Conservation (phyloP, 768 basidiomycete genomes). For the Phaeotremella fagi region DNA sequence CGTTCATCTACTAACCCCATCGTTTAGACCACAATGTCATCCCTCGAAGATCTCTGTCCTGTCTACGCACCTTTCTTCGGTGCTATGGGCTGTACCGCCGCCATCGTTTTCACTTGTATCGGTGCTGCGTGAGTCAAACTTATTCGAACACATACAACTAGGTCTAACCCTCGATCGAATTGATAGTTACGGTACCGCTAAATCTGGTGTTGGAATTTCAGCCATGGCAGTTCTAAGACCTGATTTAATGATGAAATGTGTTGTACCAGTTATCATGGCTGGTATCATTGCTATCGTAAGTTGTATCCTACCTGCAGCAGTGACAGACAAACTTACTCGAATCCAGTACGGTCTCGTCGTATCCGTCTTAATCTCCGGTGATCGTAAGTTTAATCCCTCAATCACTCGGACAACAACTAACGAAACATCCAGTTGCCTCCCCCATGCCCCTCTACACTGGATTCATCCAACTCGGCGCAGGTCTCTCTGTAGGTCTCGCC, state of each 20-base stretch:
- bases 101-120: constrained; percentile 94
- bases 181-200: constrained; percentile 91
- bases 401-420: neutral
- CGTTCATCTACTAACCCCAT: neutral
- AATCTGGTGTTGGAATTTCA: constrained; percentile 69
- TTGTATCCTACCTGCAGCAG: constrained; percentile 27
- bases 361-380: constrained; percentile 87
- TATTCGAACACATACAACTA: neutral
- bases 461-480: constrained; percentile 57
- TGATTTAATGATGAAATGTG: constrained; percentile 95
- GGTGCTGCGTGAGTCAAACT: constrained; percentile 45
- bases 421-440: constrained; percentile 55
- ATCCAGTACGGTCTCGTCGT: constrained; percentile 90
- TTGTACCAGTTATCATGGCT: constrained; percentile 97
- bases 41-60: constrained; percentile 47
- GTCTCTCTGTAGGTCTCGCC: constrained; percentile 94
- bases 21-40: constrained; percentile 43
- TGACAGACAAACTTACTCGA: neutral
- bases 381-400: constrained; percentile 58
- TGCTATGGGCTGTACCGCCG: constrained; percentile 93
- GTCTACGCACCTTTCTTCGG: constrained; percentile 99
- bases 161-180: neutral
- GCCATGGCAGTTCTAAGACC: constrained; percentile 97
- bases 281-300: constrained; percentile 95
- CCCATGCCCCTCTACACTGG: constrained; percentile 88